Evolutionary conservation across 306 rosid genomes (phyloP), one percentile per base, ranked within the genome.

Genomic region (Fragaria iinumae): DNA sequence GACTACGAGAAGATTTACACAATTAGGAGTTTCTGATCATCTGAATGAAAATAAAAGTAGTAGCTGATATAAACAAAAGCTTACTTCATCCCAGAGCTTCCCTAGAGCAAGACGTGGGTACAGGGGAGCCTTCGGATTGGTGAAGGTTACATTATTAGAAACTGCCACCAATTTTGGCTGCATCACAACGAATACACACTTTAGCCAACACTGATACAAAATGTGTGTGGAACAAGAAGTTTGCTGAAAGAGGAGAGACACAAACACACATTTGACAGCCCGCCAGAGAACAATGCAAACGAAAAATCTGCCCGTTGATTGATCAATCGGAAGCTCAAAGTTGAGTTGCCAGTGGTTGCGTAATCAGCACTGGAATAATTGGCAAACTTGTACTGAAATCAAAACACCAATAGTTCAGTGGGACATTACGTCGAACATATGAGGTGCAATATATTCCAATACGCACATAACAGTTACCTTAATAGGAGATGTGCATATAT

Each of bases 261-360:
- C 16, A 44, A 36, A 73, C 88, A 9, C 57, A 93, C 97, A 64
- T 87, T 86, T 50, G 77, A 70, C 68, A 90, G 44, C 23, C 96
- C 88, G 9, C 91, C 91, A 0, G 96, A 84, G 81, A 93, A 90
- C 76, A 93, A 85, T 2, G 86, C 97, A 75, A 93, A 89, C 53
- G 97, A 89, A 84, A 93, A 93, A 83, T 90, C 96, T 32, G 91
- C 86, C 11, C 97, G 90, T 78, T 93, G 97, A 80, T 93, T 93
- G 75, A 93, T 90, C 84, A 93, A 81, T 50, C 69, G 84, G 65
- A 93, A 89, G 27, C 44, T 77, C 82, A 93, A 59, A 67, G 83
- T 76, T 39, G 90, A 71, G 59, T 86, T 87, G 62, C 97, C 93
- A 1, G 88, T 90, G 82, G 75, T 85, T 10, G 32, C 44, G 67